A percentile compares a stretch with the other conserved stretches of the same genome.
These are phyloP conservation scores for Phytophthora europaea DNA, from an alignment of 352 stramenopile species.

Conservation along the genomic window DNA sequence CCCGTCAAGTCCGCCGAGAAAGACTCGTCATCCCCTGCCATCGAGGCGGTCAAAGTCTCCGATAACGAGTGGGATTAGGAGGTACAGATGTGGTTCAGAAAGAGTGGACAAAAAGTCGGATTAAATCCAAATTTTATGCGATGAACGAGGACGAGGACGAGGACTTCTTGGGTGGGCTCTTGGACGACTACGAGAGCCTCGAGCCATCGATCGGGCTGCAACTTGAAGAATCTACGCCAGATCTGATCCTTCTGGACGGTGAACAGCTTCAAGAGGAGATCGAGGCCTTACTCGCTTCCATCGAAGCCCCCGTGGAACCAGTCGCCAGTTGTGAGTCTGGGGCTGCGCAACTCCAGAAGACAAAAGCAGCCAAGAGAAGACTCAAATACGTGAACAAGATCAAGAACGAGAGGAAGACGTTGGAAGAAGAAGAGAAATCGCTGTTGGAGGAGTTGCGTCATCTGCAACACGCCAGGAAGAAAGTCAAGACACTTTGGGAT, in stretches of 20 bases:
- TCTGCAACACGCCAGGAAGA: conserved; percentile 20
- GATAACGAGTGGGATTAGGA: neutral
- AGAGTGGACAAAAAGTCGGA: neutral
- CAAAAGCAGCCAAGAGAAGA: conserved; percentile 25
- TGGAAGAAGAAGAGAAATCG: conserved; percentile 26
- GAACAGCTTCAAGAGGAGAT: conserved; percentile 28
- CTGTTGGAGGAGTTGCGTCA: conserved; percentile 23
- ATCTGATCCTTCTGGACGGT: conserved; percentile 15
- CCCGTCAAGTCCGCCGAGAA: conserved; percentile 20
- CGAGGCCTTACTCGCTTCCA: conserved; percentile 8
- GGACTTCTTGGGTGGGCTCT: neutral
- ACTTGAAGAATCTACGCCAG: neutral
- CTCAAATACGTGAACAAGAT: conserved; percentile 40
- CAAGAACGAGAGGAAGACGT: conserved; percentile 33
- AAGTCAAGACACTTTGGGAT: conserved; percentile 8
- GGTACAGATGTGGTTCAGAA: neutral
- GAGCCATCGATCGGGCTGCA: neutral
- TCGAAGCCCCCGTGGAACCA: neutral
- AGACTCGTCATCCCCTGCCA: neutral
- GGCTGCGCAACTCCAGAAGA: neutral
- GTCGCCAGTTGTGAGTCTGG: neutral
- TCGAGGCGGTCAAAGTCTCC: neutral
- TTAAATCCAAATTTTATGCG: neutral
- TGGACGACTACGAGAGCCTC: neutral
- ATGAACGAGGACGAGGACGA: neutral